These are phyloP conservation scores for Ormosia semicastrata DNA, from an alignment of 306 rosid genomes.

Conservation along the genomic window DNA sequence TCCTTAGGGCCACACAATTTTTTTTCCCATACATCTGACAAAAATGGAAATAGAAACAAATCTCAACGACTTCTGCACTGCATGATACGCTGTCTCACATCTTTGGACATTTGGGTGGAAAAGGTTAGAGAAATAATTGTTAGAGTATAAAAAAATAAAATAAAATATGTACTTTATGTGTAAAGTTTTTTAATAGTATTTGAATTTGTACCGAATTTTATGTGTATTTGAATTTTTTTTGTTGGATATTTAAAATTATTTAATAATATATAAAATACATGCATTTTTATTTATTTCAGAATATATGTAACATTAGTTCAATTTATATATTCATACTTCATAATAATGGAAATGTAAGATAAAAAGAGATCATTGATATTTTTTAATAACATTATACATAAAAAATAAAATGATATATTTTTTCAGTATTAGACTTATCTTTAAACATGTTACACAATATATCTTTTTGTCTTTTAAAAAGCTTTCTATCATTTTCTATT, in stretches of 20 bases:
- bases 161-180: not conserved
- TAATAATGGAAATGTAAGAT: not conserved
- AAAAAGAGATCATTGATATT: not conserved
- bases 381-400: not conserved
- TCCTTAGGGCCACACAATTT: not conserved
- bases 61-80: conserved; percentile 3
- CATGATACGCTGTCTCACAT: conserved; percentile 31
- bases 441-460: not conserved
- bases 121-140: not conserved
- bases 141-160: not conserved
- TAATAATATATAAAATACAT: too few species aligned
- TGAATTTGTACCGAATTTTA: too few species aligned
- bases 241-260: too few species aligned
- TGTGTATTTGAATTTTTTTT: too few species aligned
- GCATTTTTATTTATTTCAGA: not conserved
- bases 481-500: too few species aligned
- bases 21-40: not conserved
- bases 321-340: not conserved
- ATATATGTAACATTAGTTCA: not conserved
- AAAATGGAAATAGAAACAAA: not conserved
- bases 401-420: not conserved
- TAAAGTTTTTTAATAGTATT: too few species aligned
- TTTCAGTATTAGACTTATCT: not conserved
- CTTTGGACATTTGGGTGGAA: conserved; percentile 15
- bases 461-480: too few species aligned